Evolutionary conservation across 257 asterid species (phyloP).

Genomic region (Scutellaria barbata): DNA sequence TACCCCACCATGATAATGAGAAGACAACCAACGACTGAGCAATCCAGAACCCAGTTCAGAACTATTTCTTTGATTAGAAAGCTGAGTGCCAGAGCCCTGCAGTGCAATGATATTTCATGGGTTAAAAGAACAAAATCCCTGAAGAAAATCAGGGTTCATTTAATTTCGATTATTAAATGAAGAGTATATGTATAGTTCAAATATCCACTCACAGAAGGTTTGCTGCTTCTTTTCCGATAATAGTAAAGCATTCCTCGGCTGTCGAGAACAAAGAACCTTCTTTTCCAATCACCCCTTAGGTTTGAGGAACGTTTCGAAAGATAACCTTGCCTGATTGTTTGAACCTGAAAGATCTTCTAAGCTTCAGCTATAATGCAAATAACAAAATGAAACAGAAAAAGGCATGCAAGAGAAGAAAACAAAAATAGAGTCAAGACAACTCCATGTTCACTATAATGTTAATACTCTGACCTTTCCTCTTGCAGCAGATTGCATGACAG

Average conservation of each 20-base stretch:
- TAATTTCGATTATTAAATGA: background rate
- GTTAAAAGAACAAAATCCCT: conserved; percentile 4
- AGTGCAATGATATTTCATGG: conserved; percentile 24
- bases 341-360: conserved; percentile 69
- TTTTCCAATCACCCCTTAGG: conserved; percentile 99
- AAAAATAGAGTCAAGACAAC: conserved; percentile 13
- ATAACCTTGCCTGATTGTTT: conserved; percentile 98
- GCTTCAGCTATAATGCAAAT: conserved; percentile 40
- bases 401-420: conserved; percentile 1
- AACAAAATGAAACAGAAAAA: conserved; percentile 21
- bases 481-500: conserved; percentile 97
- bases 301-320: conserved; percentile 96
- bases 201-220: conserved; percentile 86
- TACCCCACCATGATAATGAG: conserved; percentile 95
- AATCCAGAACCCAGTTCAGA: conserved; percentile 98
- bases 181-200: conserved; percentile 14
- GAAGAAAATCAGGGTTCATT: background rate
- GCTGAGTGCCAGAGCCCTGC: conserved; percentile 89
- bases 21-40: conserved; percentile 97
- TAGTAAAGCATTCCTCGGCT: conserved; percentile 99
- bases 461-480: conserved; percentile 80
- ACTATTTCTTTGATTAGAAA: conserved; percentile 90
- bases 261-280: conserved; percentile 99
- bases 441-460: conserved; percentile 27
- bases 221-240: conserved; percentile 95